Percentiles rank a stretch among this genome's conserved stretches.
These are phyloP conservation scores for Smallanthus sonchifolius DNA, from an alignment of 129 eudicot genomes.

Conservation along the genomic window DNA sequence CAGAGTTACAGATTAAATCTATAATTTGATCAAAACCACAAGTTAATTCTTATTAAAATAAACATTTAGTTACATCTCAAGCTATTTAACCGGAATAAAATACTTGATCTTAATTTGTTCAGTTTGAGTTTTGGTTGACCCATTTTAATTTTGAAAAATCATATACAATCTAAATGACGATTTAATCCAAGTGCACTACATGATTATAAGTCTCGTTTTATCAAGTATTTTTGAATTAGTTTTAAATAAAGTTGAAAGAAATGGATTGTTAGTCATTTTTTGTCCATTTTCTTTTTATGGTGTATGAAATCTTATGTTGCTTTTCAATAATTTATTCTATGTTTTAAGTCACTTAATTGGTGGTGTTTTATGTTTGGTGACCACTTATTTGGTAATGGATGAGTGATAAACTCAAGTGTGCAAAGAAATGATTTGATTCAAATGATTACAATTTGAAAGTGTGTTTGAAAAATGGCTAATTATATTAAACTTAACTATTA, in stretches of 20 bases:
- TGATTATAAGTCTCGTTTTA: no score
- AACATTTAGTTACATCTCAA: no score
- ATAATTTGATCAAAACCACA: no score
- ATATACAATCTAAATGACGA: no score
- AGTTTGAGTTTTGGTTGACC: no score
- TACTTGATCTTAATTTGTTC: no score
- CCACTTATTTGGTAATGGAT: conserved; percentile 31
- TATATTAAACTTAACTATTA: neutral
- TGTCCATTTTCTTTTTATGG: conserved; percentile 4
- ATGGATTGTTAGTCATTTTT: neutral
- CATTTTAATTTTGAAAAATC: no score
- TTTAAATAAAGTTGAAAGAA: neutral
- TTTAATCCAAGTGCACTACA: no score
- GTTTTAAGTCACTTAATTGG: conserved; percentile 7
- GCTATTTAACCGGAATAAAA: no score
- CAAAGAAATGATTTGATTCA: conserved; percentile 22
- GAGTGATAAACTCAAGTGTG: conserved; percentile 22
- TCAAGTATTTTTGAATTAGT: neutral
- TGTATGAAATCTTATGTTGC: conserved; percentile 9
- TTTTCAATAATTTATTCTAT: conserved; percentile 8
- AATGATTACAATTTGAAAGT: conserved; percentile 23
- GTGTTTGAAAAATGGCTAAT: conserved; percentile 4
- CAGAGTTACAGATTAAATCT: no score
- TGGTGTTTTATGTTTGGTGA: conserved; percentile 33
- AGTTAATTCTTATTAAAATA: no score